A percentile compares a stretch with the other conserved stretches of the same genome.
Evolutionary conservation across 441 rosid species (phyloP).

Genomic region (Breynia disticha): DNA sequence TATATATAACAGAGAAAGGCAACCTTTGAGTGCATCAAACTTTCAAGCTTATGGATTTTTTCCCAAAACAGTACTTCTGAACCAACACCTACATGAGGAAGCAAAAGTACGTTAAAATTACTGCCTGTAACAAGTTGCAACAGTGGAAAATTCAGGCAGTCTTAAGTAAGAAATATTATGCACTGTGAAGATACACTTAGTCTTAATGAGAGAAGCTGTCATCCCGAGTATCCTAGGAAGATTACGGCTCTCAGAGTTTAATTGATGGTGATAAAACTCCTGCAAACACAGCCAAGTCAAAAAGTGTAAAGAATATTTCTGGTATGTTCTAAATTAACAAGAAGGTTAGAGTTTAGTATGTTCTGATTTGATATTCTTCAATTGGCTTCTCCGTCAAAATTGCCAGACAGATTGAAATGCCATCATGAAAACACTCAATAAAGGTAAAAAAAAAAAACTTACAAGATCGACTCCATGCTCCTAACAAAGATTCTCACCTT

Average conservation of each 20-base stretch:
- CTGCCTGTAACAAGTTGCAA: background rate
- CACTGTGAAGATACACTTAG: conserved; percentile 42
- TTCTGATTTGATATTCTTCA: too few relatives aligned
- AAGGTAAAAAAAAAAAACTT: too few relatives aligned
- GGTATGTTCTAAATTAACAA: too few relatives aligned
- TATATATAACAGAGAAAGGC: background rate
- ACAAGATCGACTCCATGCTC: too few relatives aligned
- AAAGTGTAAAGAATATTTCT: background rate
- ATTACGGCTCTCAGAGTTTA: conserved; percentile 20
- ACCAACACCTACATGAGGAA: conserved; percentile 31
- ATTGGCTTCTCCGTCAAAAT: too few relatives aligned
- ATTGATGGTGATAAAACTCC: conserved; percentile 71
- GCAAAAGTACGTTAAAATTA: conserved; percentile 2
- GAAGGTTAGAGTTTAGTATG: too few relatives aligned
- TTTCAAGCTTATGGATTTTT: conserved; percentile 56
- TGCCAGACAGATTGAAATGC: too few relatives aligned
- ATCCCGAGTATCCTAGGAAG: conserved; percentile 86
- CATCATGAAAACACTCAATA: too few relatives aligned
- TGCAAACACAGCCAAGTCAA: conserved; percentile 23
- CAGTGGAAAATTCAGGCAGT: background rate
- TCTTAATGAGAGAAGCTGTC: conserved; percentile 90
- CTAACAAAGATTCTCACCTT: too few relatives aligned
- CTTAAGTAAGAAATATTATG: background rate
- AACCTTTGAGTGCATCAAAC: conserved; percentile 81
- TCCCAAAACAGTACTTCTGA: conserved; percentile 37